phyloP scores from a whole-genome alignment of 2,329 filamentous ascomycete species.

The Dichotomopilus funicola region DNA sequence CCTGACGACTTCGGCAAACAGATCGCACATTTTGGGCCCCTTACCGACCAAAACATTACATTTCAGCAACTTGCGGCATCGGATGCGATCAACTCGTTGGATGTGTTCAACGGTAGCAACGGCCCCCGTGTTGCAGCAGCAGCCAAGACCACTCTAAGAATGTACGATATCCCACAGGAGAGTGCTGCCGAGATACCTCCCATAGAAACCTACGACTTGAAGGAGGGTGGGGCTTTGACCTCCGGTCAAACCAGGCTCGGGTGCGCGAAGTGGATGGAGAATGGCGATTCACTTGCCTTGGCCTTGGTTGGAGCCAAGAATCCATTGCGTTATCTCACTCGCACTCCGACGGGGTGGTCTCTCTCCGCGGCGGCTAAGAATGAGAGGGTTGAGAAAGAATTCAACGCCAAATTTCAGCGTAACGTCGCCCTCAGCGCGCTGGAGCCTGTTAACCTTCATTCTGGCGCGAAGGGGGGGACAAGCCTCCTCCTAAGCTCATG shows the following conservation, averaged over 20 bases:
- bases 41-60: conserved; percentile 12
- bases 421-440: conserved; percentile 36
- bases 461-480: conserved; percentile 29
- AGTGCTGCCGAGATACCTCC: conserved; percentile 15
- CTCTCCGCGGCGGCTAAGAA: conserved; percentile 32
- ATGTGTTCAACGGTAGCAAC: conserved; percentile 24
- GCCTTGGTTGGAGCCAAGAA: conserved; percentile 37
- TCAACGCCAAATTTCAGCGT: conserved; percentile 25
- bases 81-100: conserved; percentile 32
- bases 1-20: conserved; percentile 30
- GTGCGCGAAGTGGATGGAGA: conserved; percentile 40
- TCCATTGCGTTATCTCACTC: conserved; percentile 40
- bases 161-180: conserved; percentile 29
- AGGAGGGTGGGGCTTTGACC: conserved; percentile 7
- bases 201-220: conserved; percentile 20
- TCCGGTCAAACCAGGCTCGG: conserved; percentile 20
- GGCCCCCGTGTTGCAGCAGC: conserved; percentile 29
- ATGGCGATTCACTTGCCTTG: conserved; percentile 39
- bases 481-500: conserved; percentile 45
- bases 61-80: conserved; percentile 16
- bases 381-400: conserved; percentile 22
- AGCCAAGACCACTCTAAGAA: conserved; percentile 29
- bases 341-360: conserved; percentile 41
- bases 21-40: conserved; percentile 22
- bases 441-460: conserved; percentile 35